These are phyloP conservation scores for Plasmodium coatneyi DNA, from an alignment of 169 alveolate species.

Conservation along the genomic window DNA sequence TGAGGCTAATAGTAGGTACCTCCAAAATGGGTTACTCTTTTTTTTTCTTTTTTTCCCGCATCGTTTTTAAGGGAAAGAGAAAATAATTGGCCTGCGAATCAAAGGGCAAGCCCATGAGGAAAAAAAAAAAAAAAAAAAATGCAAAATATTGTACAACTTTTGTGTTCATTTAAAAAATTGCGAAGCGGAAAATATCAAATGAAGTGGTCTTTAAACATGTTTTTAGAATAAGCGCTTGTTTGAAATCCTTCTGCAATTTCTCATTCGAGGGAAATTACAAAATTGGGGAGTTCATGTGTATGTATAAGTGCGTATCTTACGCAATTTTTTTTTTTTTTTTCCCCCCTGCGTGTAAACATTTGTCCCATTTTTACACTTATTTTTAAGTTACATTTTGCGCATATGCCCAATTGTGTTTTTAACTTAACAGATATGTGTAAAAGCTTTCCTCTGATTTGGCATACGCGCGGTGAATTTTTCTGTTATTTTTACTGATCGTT, in stretches of 20 bases:
- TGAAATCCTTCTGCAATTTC: neutral
- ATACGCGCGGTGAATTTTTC: neutral
- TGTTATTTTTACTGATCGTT: neutral
- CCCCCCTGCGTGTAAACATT: neutral
- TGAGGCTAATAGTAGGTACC: neutral
- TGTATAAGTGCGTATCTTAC: neutral
- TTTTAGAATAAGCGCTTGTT: neutral
- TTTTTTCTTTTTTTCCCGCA: neutral
- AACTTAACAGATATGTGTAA: neutral
- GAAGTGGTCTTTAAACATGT: neutral
- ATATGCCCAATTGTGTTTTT: neutral
- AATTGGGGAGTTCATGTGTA: neutral
- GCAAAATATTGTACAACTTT: neutral
- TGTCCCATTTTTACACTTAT: neutral
- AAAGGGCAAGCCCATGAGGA: neutral
- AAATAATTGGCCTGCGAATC: neutral
- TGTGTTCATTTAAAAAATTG: neutral
- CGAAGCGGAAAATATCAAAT: conserved; percentile 7
- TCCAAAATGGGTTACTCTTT: neutral
- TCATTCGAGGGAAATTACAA: neutral
- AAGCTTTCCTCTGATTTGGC: neutral
- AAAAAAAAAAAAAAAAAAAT: neutral
- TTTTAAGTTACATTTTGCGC: neutral
- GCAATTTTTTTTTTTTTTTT: neutral
- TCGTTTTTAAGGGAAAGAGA: neutral